Evolutionary conservation across 2,329 filamentous ascomycete species (phyloP).

Genomic region (Pochonia chlamydosporia): DNA sequence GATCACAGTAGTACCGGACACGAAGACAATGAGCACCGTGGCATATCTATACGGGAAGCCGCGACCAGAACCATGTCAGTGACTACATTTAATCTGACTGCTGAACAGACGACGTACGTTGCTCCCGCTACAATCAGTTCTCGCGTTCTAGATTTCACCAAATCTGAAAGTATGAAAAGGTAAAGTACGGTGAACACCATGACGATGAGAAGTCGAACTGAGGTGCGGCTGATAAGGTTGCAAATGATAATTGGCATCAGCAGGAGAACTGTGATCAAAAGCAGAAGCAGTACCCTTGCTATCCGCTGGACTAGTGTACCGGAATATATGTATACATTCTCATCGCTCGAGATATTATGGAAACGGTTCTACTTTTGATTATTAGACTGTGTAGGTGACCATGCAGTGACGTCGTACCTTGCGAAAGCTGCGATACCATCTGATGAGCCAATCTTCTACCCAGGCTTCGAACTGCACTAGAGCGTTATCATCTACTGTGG

Average conservation of each 20-base stretch:
- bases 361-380: not conserved
- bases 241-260: not conserved
- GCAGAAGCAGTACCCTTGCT: not conserved
- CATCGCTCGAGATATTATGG: not conserved
- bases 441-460: not conserved
- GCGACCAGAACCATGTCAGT: not conserved
- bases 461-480: not conserved
- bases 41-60: not conserved
- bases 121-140: not conserved
- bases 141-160: not conserved
- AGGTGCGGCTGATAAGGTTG: not conserved
- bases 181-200: not conserved
- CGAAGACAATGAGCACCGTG: not conserved
- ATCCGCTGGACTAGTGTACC: not conserved
- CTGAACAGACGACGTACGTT: not conserved
- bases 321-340: not conserved
- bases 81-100: not conserved
- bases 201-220: not conserved
- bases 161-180: not conserved
- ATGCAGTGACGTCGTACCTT: not conserved
- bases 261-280: not conserved
- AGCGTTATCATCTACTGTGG: not conserved
- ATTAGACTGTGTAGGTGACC: no score
- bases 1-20: no score
- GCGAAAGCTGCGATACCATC: not conserved